Evolutionary conservation across 768 basidiomycete genomes (phyloP), one percentile per base, ranked within the genome.

Genomic region (Tylopilus intermedius): DNA sequence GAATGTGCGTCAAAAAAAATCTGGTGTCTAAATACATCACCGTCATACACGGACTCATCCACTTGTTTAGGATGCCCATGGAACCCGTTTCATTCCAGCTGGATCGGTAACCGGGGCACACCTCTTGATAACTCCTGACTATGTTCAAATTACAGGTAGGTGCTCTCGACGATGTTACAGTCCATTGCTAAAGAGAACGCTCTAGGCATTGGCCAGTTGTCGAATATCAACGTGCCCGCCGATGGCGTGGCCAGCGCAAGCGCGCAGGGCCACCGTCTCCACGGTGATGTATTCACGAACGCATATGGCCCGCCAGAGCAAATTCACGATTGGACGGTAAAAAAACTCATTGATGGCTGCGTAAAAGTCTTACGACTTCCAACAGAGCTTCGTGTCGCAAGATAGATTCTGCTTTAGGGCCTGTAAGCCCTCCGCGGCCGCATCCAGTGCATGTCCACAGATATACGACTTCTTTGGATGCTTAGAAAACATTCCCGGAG

Each of bases 61-160:
- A 35, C 46, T 39, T 27, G 18, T 43, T 47, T 51, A 84, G 82
- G 65, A 71, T 57, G 80, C 79, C 35, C 76, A 81, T 45, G 86
- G 86, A 29, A 77, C 80, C 13, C 82, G 81, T 45, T 64, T 86
- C 58, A 87, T 91, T 56, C 89, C 87, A 10, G 79, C 82, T 49
- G 89, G 85, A 29, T 70, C 83, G n/a, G 80, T 89, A 60, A 74
- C 71, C 1, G 82, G 82, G 47, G 84, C 79, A 15, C 86, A 84
- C 63, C 80, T 88, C 64, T 75, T 88, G 5, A 74, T 80, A 56
- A 88, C 88, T 0, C 82, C 86, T n/a, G 83, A 84, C 65, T 90
- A 82, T 65, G 74, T 88, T 32, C 87, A 86, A 61, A 70, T 89
- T 49, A 83, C 81, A 37, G 90, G 85, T 73, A 48, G 35, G 64